Percentiles rank a stretch among this genome's conserved stretches.
These are phyloP conservation scores for Neopestalotiopsis rosae DNA, from an alignment of 2,329 filamentous ascomycete genomes.

Conservation along the genomic window DNA sequence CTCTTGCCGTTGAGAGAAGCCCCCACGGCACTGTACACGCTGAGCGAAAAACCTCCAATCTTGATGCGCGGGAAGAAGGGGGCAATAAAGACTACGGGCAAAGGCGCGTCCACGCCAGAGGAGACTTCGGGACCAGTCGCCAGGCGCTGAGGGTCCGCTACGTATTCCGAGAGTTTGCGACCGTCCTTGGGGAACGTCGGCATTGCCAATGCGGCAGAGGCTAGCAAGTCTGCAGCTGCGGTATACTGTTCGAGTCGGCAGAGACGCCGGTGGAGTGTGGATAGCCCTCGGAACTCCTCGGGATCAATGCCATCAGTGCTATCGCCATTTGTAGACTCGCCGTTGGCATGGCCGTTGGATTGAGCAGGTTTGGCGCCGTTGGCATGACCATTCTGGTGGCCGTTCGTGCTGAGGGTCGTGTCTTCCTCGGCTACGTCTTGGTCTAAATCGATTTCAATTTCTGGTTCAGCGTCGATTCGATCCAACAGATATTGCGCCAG, in stretches of 20 bases:
- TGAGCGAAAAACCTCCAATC: conserved; percentile 6
- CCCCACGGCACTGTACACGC: conserved; percentile 12
- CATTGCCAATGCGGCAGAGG: conserved; percentile 16
- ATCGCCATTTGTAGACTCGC: neutral
- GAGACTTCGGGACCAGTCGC: conserved; percentile 7
- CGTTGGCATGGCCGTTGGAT: neutral
- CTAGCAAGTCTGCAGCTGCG: conserved; percentile 15
- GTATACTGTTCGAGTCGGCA: conserved; percentile 15
- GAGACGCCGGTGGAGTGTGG: conserved; percentile 16
- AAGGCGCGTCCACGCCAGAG: neutral
- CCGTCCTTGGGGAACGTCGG: conserved; percentile 15
- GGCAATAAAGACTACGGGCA: conserved; percentile 14
- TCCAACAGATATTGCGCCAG: conserved; percentile 12
- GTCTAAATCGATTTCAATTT: conserved; percentile 8
- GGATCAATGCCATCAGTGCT: neutral
- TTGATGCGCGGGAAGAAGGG: conserved; percentile 17
- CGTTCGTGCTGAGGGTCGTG: neutral
- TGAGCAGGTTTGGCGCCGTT: neutral
- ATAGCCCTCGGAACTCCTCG: conserved; percentile 12
- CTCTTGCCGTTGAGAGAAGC: conserved; percentile 14
- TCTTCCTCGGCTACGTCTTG: conserved; percentile 1
- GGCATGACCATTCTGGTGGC: neutral
- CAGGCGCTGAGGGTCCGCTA: conserved; percentile 15
- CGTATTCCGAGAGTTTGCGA: conserved; percentile 1
- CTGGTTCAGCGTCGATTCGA: conserved; percentile 7